Percentiles rank a stretch among this genome's conserved stretches.
Conservation (phyloP, 129 eudicot species). For the Flaveria brownii region DNA sequence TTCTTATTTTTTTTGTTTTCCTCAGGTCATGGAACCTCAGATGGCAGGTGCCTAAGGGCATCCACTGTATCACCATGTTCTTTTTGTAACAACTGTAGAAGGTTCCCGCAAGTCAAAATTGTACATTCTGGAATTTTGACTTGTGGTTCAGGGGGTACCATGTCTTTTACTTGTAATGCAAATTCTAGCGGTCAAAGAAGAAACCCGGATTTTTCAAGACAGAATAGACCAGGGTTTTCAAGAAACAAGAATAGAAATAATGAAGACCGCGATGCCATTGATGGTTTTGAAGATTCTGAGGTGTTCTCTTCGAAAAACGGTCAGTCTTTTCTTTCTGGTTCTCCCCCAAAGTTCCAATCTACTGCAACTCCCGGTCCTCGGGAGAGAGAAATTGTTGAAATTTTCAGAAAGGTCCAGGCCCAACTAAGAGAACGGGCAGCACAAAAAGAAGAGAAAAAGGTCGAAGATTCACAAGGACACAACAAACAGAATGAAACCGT, state of each 20-base stretch:
- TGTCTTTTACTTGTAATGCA: conserved; percentile 60
- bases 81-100: conserved; percentile 42
- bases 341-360: conserved; percentile 48
- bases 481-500: conserved; percentile 71
- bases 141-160: conserved; percentile 37
- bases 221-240: conserved; percentile 45
- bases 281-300: conserved; percentile 64
- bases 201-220: conserved; percentile 77
- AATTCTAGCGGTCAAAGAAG: conserved; percentile 68
- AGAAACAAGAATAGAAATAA: conserved; percentile 51
- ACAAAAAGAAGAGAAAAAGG: conserved; percentile 66
- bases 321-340: conserved; percentile 42
- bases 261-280: conserved; percentile 62
- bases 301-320: conserved; percentile 66
- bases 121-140: conserved; percentile 25
- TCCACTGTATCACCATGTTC: conserved; percentile 44
- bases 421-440: conserved; percentile 78
- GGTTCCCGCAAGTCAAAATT: conserved; percentile 37
- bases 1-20: conserved; percentile 11
- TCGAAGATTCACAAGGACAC: conserved; percentile 56
- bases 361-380: conserved; percentile 72
- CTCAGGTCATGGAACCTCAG: conserved; percentile 64
- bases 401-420: conserved; percentile 78
- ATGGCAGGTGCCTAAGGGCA: conserved; percentile 49
- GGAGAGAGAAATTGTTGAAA: conserved; percentile 80